phyloP scores from a whole-genome alignment of 768 basidiomycete species.

The Trametes maxima region DNA sequence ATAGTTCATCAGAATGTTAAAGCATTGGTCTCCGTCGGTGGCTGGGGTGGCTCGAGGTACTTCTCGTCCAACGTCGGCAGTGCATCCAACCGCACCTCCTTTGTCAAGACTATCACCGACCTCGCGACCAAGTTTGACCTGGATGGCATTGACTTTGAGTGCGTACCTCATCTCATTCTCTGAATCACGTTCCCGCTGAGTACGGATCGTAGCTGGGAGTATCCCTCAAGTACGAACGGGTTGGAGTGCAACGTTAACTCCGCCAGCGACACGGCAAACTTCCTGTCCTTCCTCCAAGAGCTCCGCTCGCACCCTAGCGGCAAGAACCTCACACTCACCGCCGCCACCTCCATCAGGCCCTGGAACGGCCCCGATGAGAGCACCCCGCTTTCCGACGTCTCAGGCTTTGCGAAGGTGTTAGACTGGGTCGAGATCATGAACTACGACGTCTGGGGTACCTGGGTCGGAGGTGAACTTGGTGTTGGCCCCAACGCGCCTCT shows the following conservation, averaged over 20 bases:
- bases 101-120: conserved; percentile 54
- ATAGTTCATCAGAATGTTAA: conserved; percentile 48
- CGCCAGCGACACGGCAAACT: conserved; percentile 72
- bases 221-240: conserved; percentile 63
- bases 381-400: conserved; percentile 60
- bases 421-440: conserved; percentile 80
- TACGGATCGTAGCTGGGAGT: conserved; percentile 71
- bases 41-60: conserved; percentile 65
- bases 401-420: conserved; percentile 64
- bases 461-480: conserved; percentile 42
- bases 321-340: conserved; percentile 66
- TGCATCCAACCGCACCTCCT: conserved; percentile 54
- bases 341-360: conserved; percentile 67
- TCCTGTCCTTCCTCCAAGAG: conserved; percentile 73
- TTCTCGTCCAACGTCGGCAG: conserved; percentile 61
- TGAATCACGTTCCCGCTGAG: not conserved
- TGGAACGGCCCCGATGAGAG: conserved; percentile 61
- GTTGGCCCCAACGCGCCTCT: conserved; percentile 86
- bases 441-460: conserved; percentile 64
- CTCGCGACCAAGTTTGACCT: conserved; percentile 53
- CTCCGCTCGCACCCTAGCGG: conserved; percentile 59
- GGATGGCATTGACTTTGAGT: conserved; percentile 74
- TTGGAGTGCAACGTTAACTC: conserved; percentile 70
- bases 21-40: conserved; percentile 63
- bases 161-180: conserved; percentile 27